Evolutionary conservation across 106 monocot genomes (phyloP).

Genomic region (Allium fistulosum): DNA sequence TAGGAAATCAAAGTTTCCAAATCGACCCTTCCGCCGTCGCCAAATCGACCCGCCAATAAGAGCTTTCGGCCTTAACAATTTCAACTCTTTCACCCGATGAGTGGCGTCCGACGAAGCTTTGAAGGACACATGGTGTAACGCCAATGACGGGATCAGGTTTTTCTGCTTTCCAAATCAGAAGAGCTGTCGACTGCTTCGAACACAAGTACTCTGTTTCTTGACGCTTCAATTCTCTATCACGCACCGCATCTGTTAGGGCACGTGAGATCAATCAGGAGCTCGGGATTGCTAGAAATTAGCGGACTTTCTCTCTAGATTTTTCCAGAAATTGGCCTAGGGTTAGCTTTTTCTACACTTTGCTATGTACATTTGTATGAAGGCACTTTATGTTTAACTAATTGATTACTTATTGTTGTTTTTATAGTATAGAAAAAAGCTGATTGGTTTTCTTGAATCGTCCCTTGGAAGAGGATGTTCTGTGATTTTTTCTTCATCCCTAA

Average conservation of each 20-base stretch:
- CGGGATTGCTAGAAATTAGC: constrained; percentile 63
- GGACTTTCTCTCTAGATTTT: constrained; percentile 68
- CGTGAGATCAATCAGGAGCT: constrained; percentile 67
- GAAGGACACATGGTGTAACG: constrained; percentile 59
- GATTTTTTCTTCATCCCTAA: constrained; percentile 16
- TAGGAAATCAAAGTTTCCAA: too few relatives aligned
- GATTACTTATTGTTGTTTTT: constrained; percentile 6
- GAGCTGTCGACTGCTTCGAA: constrained; percentile 61
- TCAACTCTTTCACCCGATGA: constrained; percentile 55
- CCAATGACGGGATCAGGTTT: constrained; percentile 66
- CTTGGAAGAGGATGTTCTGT: constrained; percentile 65
- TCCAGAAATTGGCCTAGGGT: constrained; percentile 91
- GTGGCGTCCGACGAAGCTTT: constrained; percentile 58
- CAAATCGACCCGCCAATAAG: constrained; percentile 2
- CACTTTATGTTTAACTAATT: not conserved
- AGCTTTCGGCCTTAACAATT: constrained; percentile 45
- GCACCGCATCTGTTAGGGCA: constrained; percentile 26
- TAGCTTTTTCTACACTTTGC: constrained; percentile 1
- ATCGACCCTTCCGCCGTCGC: too few relatives aligned
- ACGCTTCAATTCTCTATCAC: constrained; percentile 41
- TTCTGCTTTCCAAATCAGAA: constrained; percentile 55
- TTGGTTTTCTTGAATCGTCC: constrained; percentile 45
- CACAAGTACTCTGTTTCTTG: constrained; percentile 47
- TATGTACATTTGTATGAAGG: not conserved
- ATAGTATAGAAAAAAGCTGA: constrained; percentile 82